Base-by-base conservation (phyloP, 768 basidiomycete genomes). In the Trametes maxima region DNA sequence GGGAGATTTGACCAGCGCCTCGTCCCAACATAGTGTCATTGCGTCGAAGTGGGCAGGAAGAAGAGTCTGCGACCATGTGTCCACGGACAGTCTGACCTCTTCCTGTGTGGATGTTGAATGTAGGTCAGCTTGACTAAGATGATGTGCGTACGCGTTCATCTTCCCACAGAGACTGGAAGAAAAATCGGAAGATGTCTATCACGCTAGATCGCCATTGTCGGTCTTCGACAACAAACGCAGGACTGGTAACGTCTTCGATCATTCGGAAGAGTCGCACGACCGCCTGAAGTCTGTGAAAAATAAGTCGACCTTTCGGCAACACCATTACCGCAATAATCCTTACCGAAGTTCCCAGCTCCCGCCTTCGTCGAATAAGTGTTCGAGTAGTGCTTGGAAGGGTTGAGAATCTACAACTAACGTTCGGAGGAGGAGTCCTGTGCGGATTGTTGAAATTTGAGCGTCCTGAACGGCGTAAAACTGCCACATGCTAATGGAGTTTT, bases 191-290 rank as follows among this genome's bases (percentile, higher is more conserved):
- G 52, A 90, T 74, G 44, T 82, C 80, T 12, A 79, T 76, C 16
- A 90, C 78, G 55, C 80, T 85, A 2, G 85, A 80, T 17, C 83
- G 79, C 88, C 89, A 90, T 69, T 88, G 86, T 16, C 85, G 78
- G 55, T 82, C 86, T 62, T 87, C 86, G 3, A 88, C 78, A 36
- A 74, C 69, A 67, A 90, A 88, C 0, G 79, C 77, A 0, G 86
- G 84, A 62, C 81, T 87, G 11, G 82, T 87, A 8, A 87, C 78
- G 65, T 91, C 89, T 36, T 87, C 72, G 21, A 90, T 74, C 55
- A 92, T 80, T 24, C 82, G 82, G 70, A 90, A 90, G 14, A 90
- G 70, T 5, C 82, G 82, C 22, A 77, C 78, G 22, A 83, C 74
- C 12, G 82, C 80, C 28, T 79, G 72, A 8, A 89, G 73, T 25